A percentile compares a stretch with the other conserved stretches of the same genome.
phyloP scores from a whole-genome alignment of 1,284 basidiomycete genomes.

The Tylopilus orsonianus region DNA sequence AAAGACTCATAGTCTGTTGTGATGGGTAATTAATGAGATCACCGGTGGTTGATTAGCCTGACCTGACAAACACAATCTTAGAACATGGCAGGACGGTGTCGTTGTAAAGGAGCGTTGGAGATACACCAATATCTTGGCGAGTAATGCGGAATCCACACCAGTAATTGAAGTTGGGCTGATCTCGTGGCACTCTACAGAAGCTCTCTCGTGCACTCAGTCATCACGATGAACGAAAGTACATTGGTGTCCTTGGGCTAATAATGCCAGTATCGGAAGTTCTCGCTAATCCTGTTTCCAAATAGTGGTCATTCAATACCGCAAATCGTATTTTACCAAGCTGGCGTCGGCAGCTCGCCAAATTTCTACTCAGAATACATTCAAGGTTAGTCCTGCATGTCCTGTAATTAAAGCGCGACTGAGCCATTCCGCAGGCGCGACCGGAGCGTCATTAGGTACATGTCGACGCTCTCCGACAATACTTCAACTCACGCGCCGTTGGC shows the following conservation, averaged over 20 bases:
- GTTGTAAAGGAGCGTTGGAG: conserved; percentile 47
- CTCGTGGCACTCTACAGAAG: conserved; percentile 42
- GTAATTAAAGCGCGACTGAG: conserved; percentile 6
- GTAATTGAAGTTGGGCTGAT: background rate
- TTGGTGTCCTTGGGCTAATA: background rate
- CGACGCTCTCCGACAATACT: background rate
- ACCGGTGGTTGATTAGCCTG: background rate
- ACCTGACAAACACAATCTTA: conserved; percentile 8
- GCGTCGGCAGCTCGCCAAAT: conserved; percentile 61
- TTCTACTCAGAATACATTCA: conserved; percentile 55
- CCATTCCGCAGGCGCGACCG: conserved; percentile 52
- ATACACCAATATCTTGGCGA: conserved; percentile 64
- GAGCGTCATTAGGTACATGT: conserved; percentile 52
- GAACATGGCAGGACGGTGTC: conserved; percentile 46
- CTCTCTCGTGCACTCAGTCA: conserved; percentile 46
- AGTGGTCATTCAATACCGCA: conserved; percentile 54
- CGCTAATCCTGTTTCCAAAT: background rate
- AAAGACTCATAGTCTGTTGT: conserved; percentile 67
- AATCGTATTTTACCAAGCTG: conserved; percentile 70
- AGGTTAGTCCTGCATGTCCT: conserved; percentile 32
- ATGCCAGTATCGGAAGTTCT: background rate
- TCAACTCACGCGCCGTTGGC: conserved; percentile 6
- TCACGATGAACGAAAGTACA: conserved; percentile 52
- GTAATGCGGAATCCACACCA: too few species aligned
- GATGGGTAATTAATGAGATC: conserved; percentile 52